These are phyloP conservation scores for Plasmodium gaboni DNA, from an alignment of 169 alveolate genomes.

Conservation along the genomic window DNA sequence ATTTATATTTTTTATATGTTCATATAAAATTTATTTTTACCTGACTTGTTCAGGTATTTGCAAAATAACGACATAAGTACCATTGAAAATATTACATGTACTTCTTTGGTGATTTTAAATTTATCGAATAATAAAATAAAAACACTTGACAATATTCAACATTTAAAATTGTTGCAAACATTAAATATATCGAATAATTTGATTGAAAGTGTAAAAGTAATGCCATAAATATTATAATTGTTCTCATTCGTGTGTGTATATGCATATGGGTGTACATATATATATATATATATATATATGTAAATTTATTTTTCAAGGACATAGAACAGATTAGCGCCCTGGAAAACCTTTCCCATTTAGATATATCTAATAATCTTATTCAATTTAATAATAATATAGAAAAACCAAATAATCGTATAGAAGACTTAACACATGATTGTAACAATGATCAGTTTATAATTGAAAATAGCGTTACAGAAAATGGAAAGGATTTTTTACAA, in stretches of 20 bases:
- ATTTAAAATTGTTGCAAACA: constrained; percentile 39
- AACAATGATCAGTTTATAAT: too few species aligned
- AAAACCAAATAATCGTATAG: neutral
- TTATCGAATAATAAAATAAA: constrained; percentile 91
- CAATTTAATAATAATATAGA: constrained; percentile 16
- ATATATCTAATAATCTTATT: constrained; percentile 25
- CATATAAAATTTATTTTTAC: neutral
- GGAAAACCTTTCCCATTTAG: constrained; percentile 52
- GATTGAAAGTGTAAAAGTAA: constrained; percentile 32
- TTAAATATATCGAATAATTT: constrained; percentile 46
- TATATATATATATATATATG: neutral
- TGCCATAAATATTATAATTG: neutral
- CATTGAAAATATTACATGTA: constrained; percentile 90
- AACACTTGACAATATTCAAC: constrained; percentile 77
- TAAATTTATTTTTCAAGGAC: constrained; percentile 19
- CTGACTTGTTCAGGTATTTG: constrained; percentile 77
- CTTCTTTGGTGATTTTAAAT: constrained; percentile 88
- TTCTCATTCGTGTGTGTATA: neutral
- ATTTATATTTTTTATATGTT: neutral
- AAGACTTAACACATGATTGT: neutral
- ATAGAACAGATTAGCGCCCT: constrained; percentile 9
- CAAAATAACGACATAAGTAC: constrained; percentile 92
- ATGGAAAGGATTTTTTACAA: neutral
- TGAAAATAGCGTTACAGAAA: too few species aligned
- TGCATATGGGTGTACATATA: neutral